phyloP scores from a whole-genome alignment of 805 yeast species.

The Ogataea polymorpha region DNA sequence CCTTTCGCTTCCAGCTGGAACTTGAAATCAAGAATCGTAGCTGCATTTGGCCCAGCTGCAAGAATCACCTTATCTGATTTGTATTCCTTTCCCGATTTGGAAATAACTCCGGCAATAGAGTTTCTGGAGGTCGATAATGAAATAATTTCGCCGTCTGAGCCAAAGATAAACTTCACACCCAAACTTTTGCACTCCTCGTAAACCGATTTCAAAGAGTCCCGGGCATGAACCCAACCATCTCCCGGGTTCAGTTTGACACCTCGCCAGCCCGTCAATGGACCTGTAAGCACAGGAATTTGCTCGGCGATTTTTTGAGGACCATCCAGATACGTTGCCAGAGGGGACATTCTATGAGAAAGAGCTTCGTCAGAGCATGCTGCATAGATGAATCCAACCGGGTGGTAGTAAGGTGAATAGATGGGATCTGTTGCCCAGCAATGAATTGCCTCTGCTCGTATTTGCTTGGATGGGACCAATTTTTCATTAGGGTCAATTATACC shows the following conservation, averaged over 20 bases:
- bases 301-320: slow-evolving; percentile 18
- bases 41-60: slow-evolving; percentile 38
- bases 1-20: slow-evolving; percentile 37
- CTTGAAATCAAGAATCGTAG: slow-evolving; percentile 30
- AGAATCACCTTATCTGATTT: slow-evolving; percentile 33
- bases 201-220: slow-evolving; percentile 26
- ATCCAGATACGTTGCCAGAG: slow-evolving; percentile 21
- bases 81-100: slow-evolving; percentile 28
- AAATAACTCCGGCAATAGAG: slow-evolving; percentile 6
- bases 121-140: slow-evolving; percentile 2
- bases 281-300: slow-evolving; percentile 12
- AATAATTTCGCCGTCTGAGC: slow-evolving; percentile 11
- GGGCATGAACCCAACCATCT: slow-evolving; percentile 32
- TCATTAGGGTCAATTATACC: slow-evolving; percentile 2
- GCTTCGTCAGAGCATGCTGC: slow-evolving; percentile 27
- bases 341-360: slow-evolving; percentile 23
- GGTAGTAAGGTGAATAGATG: slow-evolving; percentile 7
- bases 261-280: slow-evolving; percentile 8
- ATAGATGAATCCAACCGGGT: slow-evolving; percentile 11
- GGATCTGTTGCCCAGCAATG: slow-evolving; percentile 8
- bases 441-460: slow-evolving; percentile 4
- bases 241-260: slow-evolving; percentile 25
- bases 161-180: slow-evolving; percentile 22
- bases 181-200: slow-evolving; percentile 16
- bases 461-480: background rate